Evolutionary conservation across 192 early-diverging fungal species (phyloP).

Genomic region (Diversispora epigaea): DNA sequence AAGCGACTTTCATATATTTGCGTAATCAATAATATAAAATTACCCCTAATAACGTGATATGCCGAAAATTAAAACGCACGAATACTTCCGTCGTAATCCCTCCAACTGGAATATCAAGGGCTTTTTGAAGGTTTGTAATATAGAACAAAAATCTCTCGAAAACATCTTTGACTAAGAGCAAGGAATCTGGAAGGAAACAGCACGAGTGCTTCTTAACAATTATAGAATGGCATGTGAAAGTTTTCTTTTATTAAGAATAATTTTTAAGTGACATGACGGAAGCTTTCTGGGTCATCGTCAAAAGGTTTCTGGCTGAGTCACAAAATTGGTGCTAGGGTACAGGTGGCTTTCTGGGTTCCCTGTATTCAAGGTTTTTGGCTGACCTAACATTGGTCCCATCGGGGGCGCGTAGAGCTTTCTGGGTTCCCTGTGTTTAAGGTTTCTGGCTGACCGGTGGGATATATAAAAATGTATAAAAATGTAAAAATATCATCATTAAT

Average conservation of each 20-base stretch:
- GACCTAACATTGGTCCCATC: background rate
- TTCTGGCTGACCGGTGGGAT: background rate
- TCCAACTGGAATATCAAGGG: background rate
- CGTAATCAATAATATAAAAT: no score
- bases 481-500: background rate
- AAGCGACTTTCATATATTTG: no score
- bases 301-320: background rate
- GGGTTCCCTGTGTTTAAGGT: no score
- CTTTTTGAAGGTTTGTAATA: background rate
- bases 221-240: background rate
- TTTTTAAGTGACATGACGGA: background rate
- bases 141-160: conserved; percentile 10
- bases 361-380: background rate
- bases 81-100: background rate
- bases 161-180: background rate
- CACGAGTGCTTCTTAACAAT: background rate
- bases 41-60: no score
- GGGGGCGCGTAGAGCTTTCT: background rate
- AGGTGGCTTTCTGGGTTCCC: background rate
- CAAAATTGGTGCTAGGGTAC: background rate
- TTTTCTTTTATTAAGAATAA: background rate
- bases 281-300: conserved; percentile 1
- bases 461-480: background rate
- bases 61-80: no score
- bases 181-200: background rate